Evolutionary conservation across 148 eudicot genomes (phyloP), one percentile per base, ranked within the genome.

Genomic region (Vaccinium corymbosum): DNA sequence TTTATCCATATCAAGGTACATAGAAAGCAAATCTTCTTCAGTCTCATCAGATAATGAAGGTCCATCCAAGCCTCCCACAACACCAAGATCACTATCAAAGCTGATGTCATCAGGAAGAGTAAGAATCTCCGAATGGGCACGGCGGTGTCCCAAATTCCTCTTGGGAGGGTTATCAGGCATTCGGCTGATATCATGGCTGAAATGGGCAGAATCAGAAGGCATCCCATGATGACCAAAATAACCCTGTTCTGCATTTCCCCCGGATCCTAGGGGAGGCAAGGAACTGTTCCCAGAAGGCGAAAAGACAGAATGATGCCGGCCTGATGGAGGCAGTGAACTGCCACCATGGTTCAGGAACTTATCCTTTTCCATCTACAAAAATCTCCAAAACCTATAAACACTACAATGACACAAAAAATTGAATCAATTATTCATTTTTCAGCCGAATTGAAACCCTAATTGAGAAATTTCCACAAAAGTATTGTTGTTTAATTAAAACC

Each of bases 1-100:
- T 91, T 96, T 96, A 82, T 96, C 99, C 97, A 94, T 94, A 27
- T 94, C 98, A 80, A 96, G 93, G 87, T 93, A 96, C 99, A 96
- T 94, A 7, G 97, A 94, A 61, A 94, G 76, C 85, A 96, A 86
- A 81, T 96, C 99, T 76, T 96, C 99, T 78, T 96, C 99, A 2
- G 97, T 93, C 53, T 96, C 98, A 85, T 96, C 99, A 3, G 99
- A 96, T 27, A 94, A 93, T 1, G 98, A 94, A 14, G 98, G 97
- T 13, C 97, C 97, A 83, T 91, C 98, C 48, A 80, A 88, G 13
- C 91, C 95, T 29, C 94, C 97, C 72, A 96, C 95, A 25, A 96
- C 92, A 50, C 97, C 98, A 73, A 96, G 95, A 87, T 96, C 98
- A 85, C 97, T 94, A 66, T 96, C 98, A 82, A 96, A 96, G 92